Percentiles rank a stretch among this genome's conserved stretches.
Conservation (phyloP, 805 yeast species). For the Ogataea paradorogensis region DNA sequence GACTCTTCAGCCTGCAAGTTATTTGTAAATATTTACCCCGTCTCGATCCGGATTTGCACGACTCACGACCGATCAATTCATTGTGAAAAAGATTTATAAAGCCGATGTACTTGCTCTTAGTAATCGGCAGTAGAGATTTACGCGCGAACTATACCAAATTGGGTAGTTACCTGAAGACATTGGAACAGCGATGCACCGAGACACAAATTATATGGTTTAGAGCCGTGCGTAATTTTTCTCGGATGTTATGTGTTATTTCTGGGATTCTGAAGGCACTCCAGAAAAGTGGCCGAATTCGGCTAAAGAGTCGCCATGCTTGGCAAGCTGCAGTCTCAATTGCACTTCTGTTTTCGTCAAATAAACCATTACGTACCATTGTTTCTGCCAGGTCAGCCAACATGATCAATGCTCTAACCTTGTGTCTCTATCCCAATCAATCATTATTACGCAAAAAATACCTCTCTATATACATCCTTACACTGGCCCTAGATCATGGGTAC, state of each 20-base stretch:
- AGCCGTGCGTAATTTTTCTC: constrained; percentile 8
- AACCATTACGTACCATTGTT: constrained; percentile 5
- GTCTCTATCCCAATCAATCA: constrained; percentile 15
- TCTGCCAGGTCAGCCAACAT: constrained; percentile 9
- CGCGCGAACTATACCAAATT: neutral
- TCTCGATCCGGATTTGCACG: constrained; percentile 6
- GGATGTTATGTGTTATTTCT: constrained; percentile 4
- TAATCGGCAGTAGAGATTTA: constrained; percentile 9
- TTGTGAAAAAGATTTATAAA: neutral
- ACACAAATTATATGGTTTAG: constrained; percentile 1
- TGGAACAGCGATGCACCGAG: constrained; percentile 5
- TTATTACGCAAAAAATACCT: constrained; percentile 17
- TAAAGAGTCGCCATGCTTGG: neutral
- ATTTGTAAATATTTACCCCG: constrained; percentile 8
- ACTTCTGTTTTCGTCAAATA: constrained; percentile 15
- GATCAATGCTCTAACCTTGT: constrained; percentile 12
- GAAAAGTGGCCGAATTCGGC: neutral
- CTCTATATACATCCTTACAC: constrained; percentile 17
- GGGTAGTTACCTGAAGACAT: neutral
- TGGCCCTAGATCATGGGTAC: constrained; percentile 20
- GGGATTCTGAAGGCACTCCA: neutral
- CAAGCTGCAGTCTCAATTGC: constrained; percentile 8
- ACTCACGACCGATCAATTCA: constrained; percentile 1
- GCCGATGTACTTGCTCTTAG: constrained; percentile 2
- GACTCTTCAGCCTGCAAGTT: constrained; percentile 1